Conservation (phyloP, 441 rosid species). For the Pelargonium cotyledonis region DNA sequence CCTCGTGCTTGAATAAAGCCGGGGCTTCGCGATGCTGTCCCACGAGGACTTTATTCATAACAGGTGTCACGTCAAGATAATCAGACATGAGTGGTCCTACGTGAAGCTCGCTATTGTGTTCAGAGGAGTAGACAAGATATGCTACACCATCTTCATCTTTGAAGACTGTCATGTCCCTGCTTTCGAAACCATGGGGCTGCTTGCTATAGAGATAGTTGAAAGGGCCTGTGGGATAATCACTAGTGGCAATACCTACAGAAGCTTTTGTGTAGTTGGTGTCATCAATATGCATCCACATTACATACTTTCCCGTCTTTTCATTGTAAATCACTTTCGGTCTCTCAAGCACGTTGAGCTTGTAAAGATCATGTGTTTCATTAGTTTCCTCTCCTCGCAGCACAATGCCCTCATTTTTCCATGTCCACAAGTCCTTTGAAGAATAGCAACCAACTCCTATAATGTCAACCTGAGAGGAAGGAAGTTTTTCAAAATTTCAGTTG, state of each 20-base stretch:
- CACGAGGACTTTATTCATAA: slow-evolving; percentile 47
- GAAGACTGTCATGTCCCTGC: slow-evolving; percentile 88
- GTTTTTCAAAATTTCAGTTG: neutral
- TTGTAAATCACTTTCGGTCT: slow-evolving; percentile 89
- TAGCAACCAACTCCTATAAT: slow-evolving; percentile 90
- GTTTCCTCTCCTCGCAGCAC: slow-evolving; percentile 65
- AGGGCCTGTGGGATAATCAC: slow-evolving; percentile 71
- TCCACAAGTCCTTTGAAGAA: slow-evolving; percentile 85
- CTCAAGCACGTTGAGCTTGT: slow-evolving; percentile 80
- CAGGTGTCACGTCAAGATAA: slow-evolving; percentile 53
- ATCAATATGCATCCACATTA: slow-evolving; percentile 98
- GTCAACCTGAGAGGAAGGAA: slow-evolving; percentile 54
- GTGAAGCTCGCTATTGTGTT: slow-evolving; percentile 83
- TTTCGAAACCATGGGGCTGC: slow-evolving; percentile 76
- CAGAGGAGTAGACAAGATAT: slow-evolving; percentile 74
- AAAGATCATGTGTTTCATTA: slow-evolving; percentile 66
- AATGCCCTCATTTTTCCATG: slow-evolving; percentile 84
- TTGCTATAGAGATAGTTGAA: slow-evolving; percentile 64
- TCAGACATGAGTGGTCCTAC: slow-evolving; percentile 66
- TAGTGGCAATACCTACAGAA: slow-evolving; percentile 67
- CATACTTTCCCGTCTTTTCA: slow-evolving; percentile 56
- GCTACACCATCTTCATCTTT: slow-evolving; percentile 75
- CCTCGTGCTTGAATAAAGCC: slow-evolving; percentile 65
- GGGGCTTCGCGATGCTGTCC: slow-evolving; percentile 89
- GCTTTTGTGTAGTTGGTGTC: slow-evolving; percentile 93